phyloP scores from a whole-genome alignment of 192 early-diverging fungal genomes.

The Radiomyces spectabilis region DNA sequence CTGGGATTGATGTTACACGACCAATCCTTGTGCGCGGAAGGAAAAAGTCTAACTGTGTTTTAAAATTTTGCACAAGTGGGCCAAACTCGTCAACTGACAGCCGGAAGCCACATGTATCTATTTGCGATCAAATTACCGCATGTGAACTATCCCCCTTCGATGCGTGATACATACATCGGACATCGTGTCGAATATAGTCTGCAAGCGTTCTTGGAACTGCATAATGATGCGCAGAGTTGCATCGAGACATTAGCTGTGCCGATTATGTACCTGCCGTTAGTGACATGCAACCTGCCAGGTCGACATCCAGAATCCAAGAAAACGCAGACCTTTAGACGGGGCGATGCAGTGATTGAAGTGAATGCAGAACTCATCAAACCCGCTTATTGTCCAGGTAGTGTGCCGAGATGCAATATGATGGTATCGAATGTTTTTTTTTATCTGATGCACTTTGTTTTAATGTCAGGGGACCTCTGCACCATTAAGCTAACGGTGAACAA shows the following conservation, averaged over 20 bases:
- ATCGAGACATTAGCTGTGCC: neutral
- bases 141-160: constrained; percentile 23
- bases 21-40: too few relatives aligned
- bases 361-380: constrained; percentile 14
- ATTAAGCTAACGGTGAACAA: constrained; percentile 7
- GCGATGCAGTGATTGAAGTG: constrained; percentile 1
- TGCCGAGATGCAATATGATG: neutral
- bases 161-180: constrained; percentile 4
- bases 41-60: too few relatives aligned
- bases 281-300: neutral
- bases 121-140: constrained; percentile 26
- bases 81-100: too few relatives aligned
- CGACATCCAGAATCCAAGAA: neutral
- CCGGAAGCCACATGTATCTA: constrained; percentile 19
- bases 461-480: constrained; percentile 3
- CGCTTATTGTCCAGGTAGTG: constrained; percentile 23
- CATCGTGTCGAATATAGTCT: constrained; percentile 17
- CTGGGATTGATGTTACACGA: too few relatives aligned
- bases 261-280: constrained; percentile 20
- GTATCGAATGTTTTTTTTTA: neutral
- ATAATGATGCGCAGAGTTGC: neutral
- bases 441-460: neutral
- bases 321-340: neutral
- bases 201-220: constrained; percentile 15
- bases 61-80: too few relatives aligned